Evolutionary conservation across 495 filamentous ascomycete genomes (phyloP), one percentile per base, ranked within the genome.

Genomic region (Aspergillus homomorphus): DNA sequence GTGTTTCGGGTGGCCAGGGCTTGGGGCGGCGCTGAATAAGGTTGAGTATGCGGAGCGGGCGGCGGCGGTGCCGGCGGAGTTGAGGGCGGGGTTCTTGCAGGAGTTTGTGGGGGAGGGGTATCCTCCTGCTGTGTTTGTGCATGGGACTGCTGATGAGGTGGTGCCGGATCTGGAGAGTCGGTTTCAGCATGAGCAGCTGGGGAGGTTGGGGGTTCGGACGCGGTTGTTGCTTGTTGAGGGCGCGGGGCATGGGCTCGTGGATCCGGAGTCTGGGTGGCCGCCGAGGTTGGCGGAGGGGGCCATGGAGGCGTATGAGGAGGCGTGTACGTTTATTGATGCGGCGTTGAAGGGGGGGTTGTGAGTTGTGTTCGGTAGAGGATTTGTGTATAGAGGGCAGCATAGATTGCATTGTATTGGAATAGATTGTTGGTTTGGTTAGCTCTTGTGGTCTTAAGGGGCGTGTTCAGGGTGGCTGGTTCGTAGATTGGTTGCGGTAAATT

Each of bases 121-220:
- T 46, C 70, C 73, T 10, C 70, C 73, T 0, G 64, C 69, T 4
- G 61, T 70, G 20, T 59, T 75, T 44, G 63, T 74, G 24, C 72
- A 76, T 55, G 70, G 73, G 0, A 62, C 52, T 12, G 56, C 58
- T 1, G 72, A 75, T 54, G 63, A 62, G 48, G 59, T 69, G 7
- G 70, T 76, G 9, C 48, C 58, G 18, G 57, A 58, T 9, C 44
- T 53, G 9, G 73, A 75, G 56, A 65, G 65, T 45, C 21, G 44
- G 18, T 45, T 56, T 44, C 65, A 66, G 14, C 41, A 63, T 38
- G 60, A 61, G 24, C 65, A 62, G 46, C 45, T 64, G 14, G 38
- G 18, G 20, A 44, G 53, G 18, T 21, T 61, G n/a, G 62, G 57
- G 10, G 58, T 68, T 7, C 24, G 44, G 45, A 60, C 58, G 9